Evolutionary conservation across 192 early-diverging fungal species (phyloP), one percentile per base, ranked within the genome.

Genomic region (Coemansia erecta): DNA sequence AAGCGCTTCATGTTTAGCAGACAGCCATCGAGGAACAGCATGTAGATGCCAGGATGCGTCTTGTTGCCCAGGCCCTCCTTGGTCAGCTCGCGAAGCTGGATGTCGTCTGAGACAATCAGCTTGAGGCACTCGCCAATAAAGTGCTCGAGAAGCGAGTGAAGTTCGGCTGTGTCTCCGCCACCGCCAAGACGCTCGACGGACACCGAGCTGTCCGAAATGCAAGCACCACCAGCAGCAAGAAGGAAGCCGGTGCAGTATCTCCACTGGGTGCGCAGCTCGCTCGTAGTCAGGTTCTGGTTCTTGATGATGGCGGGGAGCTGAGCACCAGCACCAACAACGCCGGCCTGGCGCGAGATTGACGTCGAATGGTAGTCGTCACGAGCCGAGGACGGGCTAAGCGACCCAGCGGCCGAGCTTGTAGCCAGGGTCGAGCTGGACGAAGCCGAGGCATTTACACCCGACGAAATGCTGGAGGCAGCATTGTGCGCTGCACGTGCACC

Each of bases 181-280:
- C 67, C 68, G 11, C 68, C 64, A 57, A 75, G 58, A n/a, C 77
- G 72, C 46, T 75, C 69, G 4, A 56, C 45, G 13, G 66, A 54
- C n/a, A 44, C 28, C 8, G 63, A 60, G 10, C 64, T 54, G 33
- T 80, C 77, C 4, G 68, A 40, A 35, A 75, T 73, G 40, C 77
- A 80, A 1, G 73, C 72, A 41, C 72, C 72, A 18, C 72, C 72
- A 12, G 73, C 64, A 15, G 77, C 72, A 35, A 80, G 77, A 53
- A 80, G 41, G 62, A 80, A 80, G 1, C 77, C 77, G 0, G 77
- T 80, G 61, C 73, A 75, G 77, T 72, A 74, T 47, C 72, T 66
- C 77, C 77, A 80, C 66, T 79, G 76, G 51, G 70, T 70, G 39
- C 76, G 70, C 6, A 79, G 66, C 60, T 79, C 76, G 48, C 63